A percentile compares a stretch with the other conserved stretches of the same genome.
phyloP scores from a whole-genome alignment of 768 basidiomycete genomes.

The Lentinula aciculospora region DNA sequence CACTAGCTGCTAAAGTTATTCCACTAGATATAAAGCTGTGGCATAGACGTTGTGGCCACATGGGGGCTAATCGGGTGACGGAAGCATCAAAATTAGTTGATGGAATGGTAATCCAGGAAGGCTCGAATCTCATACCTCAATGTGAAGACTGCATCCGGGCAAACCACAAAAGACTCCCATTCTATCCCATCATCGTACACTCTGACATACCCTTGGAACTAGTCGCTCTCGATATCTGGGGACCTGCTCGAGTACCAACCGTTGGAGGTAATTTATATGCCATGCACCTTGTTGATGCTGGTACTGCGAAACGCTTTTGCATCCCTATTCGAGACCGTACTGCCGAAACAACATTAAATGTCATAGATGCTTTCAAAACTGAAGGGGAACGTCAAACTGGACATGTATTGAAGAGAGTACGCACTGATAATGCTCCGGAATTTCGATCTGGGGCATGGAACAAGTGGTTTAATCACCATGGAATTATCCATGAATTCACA shows the following conservation, averaged over 20 bases:
- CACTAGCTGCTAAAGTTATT: not conserved
- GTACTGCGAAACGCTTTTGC: not conserved
- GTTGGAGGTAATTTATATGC: slow-evolving; percentile 1
- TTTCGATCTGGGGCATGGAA: slow-evolving; percentile 11
- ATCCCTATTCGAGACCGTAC: slow-evolving; percentile 5
- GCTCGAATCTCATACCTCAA: not conserved
- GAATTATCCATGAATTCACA: slow-evolving; percentile 2
- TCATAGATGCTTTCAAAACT: not conserved
- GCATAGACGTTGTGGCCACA: slow-evolving; percentile 9
- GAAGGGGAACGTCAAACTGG: not conserved
- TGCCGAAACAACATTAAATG: not conserved
- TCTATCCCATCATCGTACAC: not conserved
- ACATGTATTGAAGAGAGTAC: not conserved
- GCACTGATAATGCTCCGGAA: slow-evolving; percentile 20
- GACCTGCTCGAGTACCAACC: not conserved
- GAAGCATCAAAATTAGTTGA: not conserved
- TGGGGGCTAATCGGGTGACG: not conserved
- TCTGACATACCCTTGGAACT: not conserved
- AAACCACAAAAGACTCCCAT: not conserved
- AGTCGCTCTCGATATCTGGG: slow-evolving; percentile 11
- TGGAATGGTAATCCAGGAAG: not conserved
- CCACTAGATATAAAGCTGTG: not conserved
- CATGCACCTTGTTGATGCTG: slow-evolving; percentile 6
- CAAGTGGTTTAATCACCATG: not conserved
- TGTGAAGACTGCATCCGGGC: slow-evolving; percentile 4